Evolutionary conservation across 345 rosid species (phyloP).

Genomic region (Corchorus olitorius): DNA sequence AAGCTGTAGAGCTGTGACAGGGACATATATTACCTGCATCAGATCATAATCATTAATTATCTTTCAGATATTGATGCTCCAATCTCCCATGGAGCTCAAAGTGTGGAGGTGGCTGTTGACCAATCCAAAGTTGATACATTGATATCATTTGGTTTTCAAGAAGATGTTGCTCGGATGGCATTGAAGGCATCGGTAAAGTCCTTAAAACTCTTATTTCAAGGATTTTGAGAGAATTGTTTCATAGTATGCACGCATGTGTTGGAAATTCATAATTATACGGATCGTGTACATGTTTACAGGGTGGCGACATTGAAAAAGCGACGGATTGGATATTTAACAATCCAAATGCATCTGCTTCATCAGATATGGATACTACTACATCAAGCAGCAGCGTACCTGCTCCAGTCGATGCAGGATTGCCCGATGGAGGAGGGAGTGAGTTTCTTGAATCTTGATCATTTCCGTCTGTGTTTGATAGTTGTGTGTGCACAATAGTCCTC

Average conservation of each 20-base stretch:
- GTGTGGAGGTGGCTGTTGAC: constrained; percentile 47
- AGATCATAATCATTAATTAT: not conserved
- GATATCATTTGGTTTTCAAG: constrained; percentile 87
- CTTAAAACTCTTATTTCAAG: constrained; percentile 5
- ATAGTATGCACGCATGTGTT: not conserved
- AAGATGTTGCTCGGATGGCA: constrained; percentile 83
- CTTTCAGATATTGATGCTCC: constrained; percentile 76
- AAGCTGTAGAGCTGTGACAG: not conserved
- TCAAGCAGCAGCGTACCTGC: constrained; percentile 46
- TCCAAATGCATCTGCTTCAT: constrained; percentile 65
- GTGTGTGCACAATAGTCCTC: not conserved
- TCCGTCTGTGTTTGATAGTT: constrained; percentile 7
- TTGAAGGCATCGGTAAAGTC: constrained; percentile 74
- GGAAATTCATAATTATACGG: not conserved
- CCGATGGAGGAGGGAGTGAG: constrained; percentile 97
- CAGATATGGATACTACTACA: constrained; percentile 73
- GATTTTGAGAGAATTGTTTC: not conserved
- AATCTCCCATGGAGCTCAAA: constrained; percentile 44
- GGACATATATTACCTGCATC: not conserved
- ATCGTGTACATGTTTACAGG: constrained; percentile 43
- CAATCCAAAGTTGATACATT: constrained; percentile 76
- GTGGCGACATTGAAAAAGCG: constrained; percentile 92
- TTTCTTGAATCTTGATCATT: constrained; percentile 23
- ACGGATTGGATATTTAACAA: constrained; percentile 99
- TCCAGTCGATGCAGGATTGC: constrained; percentile 45